These are phyloP conservation scores for Metarhizium humberi DNA, from an alignment of 2,329 filamentous ascomycete genomes.

Conservation along the genomic window DNA sequence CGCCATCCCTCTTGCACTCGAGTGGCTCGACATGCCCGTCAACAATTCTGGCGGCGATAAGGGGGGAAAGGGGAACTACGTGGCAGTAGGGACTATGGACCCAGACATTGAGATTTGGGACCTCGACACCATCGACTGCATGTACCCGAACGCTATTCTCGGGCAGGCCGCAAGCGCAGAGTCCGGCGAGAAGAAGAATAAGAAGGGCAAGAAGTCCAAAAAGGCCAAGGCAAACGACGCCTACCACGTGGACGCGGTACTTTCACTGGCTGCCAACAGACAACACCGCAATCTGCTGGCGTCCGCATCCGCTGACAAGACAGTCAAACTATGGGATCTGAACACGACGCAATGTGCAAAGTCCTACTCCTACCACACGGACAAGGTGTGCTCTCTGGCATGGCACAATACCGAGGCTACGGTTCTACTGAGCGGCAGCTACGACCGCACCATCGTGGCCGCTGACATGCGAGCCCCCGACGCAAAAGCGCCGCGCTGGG, in stretches of 20 bases:
- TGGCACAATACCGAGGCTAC: conserved; percentile 89
- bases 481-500: conserved; percentile 73
- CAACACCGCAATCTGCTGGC: conserved; percentile 91
- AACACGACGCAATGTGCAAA: conserved; percentile 88
- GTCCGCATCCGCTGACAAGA: conserved; percentile 92
- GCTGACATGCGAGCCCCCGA: conserved; percentile 93
- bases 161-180: conserved; percentile 57
- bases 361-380: conserved; percentile 90
- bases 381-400: conserved; percentile 93
- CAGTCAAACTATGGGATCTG: conserved; percentile 95
- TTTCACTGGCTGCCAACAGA: conserved; percentile 85
- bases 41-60: conserved; percentile 55
- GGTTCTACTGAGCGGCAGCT: conserved; percentile 83
- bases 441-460: conserved; percentile 89
- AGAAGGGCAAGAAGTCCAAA: conserved; percentile 70
- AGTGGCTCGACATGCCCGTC: conserved; percentile 93
- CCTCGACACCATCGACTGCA: conserved; percentile 88
- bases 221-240: conserved; percentile 79
- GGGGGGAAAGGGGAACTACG: conserved; percentile 74
- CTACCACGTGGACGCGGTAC: conserved; percentile 89
- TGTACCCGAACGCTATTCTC: conserved; percentile 95
- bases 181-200: conserved; percentile 52
- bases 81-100: conserved; percentile 93
- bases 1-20: conserved; percentile 86
- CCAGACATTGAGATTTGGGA: conserved; percentile 99